Evolutionary conservation across 179 eudicot species (phyloP).

Genomic region (Vitellaria paradoxa): DNA sequence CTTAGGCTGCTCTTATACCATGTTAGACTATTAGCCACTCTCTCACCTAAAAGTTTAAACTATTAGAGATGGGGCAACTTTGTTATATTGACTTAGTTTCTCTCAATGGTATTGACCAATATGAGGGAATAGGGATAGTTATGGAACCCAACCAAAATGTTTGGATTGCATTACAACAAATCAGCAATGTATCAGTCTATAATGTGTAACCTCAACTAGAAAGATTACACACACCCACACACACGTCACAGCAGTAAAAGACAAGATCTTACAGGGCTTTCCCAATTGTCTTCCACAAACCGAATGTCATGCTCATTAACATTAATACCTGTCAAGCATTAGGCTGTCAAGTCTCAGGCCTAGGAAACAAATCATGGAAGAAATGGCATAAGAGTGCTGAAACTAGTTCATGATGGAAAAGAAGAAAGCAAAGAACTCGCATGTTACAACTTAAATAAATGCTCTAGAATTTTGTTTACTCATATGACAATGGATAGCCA

Average conservation of each 20-base stretch:
- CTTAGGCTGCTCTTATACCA: too few relatives aligned
- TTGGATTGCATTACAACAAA: background rate
- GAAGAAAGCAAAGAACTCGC: background rate
- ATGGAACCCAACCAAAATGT: constrained; percentile 2
- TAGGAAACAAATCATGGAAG: background rate
- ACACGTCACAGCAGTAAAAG: constrained; percentile 1
- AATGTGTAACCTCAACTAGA: background rate
- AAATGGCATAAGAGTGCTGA: background rate
- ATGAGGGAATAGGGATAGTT: background rate
- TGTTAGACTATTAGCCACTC: too few relatives aligned
- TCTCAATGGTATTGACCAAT: background rate
- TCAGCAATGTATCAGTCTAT: background rate
- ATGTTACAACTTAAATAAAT: constrained; percentile 4
- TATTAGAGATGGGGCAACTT: too few relatives aligned
- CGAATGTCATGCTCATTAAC: constrained; percentile 97
- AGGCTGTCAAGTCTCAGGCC: constrained; percentile 6
- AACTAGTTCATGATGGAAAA: background rate
- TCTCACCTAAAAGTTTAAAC: too few relatives aligned
- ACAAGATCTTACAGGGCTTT: constrained; percentile 79
- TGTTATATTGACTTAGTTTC: too few relatives aligned
- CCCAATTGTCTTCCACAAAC: constrained; percentile 99
- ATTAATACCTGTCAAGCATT: constrained; percentile 64
- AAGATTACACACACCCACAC: constrained; percentile 9
- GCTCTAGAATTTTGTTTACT: background rate
- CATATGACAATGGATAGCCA: background rate